phyloP scores from a whole-genome alignment of 331 rosid species.

The Cydonia oblonga region DNA sequence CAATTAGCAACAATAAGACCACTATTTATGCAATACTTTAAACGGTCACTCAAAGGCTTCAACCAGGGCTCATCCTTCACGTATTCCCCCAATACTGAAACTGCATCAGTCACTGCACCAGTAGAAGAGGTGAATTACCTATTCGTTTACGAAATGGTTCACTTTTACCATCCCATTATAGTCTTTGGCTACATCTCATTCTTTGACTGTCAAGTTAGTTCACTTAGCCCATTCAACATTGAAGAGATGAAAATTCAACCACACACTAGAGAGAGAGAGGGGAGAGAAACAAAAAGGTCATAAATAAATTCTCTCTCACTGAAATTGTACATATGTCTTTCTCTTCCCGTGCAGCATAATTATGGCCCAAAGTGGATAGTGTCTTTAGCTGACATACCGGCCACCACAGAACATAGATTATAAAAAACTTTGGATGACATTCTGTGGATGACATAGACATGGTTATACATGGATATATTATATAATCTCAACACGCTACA shows the following conservation, averaged over 20 bases:
- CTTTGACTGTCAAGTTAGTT: too few species aligned
- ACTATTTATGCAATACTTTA: conserved; percentile 37
- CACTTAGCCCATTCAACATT: too few species aligned
- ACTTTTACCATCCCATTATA: too few species aligned
- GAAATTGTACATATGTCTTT: conserved; percentile 52
- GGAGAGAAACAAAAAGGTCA: too few species aligned
- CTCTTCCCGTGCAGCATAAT: conserved; percentile 71
- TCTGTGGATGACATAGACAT: not conserved
- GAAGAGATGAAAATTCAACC: too few species aligned
- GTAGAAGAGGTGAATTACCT: conserved; percentile 13
- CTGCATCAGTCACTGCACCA: conserved; percentile 76
- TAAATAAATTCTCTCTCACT: too few species aligned
- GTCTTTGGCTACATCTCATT: too few species aligned
- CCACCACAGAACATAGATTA: conserved; percentile 19
- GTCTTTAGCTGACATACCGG: conserved; percentile 70
- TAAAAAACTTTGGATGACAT: not conserved
- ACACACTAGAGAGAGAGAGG: too few species aligned
- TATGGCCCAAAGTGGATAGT: conserved; percentile 63
- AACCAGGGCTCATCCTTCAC: conserved; percentile 79
- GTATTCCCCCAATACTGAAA: conserved; percentile 79
- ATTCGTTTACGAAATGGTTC: too few species aligned
- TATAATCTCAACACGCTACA: not conserved
- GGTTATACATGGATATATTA: not conserved
- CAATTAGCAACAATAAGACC: conserved; percentile 2
- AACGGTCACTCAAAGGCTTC: conserved; percentile 54